Evolutionary conservation across 1,139 yeast genomes (phyloP), one percentile per base, ranked within the genome.

Genomic region (Protomyces pachydermus): DNA sequence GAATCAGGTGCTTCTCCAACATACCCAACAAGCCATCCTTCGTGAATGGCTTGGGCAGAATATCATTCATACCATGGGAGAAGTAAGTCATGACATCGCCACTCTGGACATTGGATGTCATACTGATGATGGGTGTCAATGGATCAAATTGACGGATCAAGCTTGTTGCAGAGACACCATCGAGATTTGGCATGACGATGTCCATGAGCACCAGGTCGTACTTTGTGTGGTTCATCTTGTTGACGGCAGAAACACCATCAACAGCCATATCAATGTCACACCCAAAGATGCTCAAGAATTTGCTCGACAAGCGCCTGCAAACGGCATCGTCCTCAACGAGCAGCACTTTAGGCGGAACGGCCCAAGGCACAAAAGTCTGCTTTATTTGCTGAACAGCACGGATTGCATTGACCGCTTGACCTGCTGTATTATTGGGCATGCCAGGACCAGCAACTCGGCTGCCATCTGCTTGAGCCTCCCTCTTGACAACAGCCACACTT

Each of bases 141-240:
- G 85, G 84, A 73, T 90, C 96, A 73, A 88, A 88, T 20, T 87
- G 84, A 69, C 97, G 80, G 66, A 91, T 90, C 53, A 90, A 85
- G 60, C 90, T 85, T 1, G 97, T 87, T 1, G 97, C 96, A 1
- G 95, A 86, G 6, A 96, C 95, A 56, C 98, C 98, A 74, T 91
- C 97, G 64, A 91, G 78, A 73, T 88, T 88, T 1, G 97, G 97
- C 93, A 91, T 88, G 28, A 91, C 95, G 62, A 88, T 89, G 75
- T 91, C 97, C 96, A 91, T 90, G 62, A 91, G 77, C 1, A 91
- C 95, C 66, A 91, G 77, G 74, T 91, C 96, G 38, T 62, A 65
- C 34, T 63, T 65, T 4, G 68, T 53, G 9, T 70, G 67, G 73
- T 89, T 96, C 56, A 89, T 85, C 1, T 87, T 86, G 39, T 86